These are phyloP conservation scores for Brettanomyces sp. DNA, from an alignment of 805 yeast species.

Conservation along the genomic window DNA sequence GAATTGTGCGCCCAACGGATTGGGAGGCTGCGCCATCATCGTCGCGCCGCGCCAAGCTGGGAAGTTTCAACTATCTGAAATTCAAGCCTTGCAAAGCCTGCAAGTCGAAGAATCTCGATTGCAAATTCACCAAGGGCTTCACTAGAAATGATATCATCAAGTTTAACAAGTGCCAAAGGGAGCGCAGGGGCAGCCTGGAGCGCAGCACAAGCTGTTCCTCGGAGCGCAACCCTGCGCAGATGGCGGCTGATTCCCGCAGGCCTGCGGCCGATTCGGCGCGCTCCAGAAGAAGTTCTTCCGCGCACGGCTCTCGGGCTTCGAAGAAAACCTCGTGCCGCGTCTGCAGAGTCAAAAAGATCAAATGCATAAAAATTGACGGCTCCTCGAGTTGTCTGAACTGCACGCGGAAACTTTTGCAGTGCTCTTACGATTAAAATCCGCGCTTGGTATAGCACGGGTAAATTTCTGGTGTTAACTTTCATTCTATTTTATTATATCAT, in stretches of 20 bases:
- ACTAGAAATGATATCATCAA: conserved; percentile 50
- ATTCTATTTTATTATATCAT: neutral
- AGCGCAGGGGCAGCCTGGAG: no score
- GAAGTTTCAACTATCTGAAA: conserved; percentile 27
- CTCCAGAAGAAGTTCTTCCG: neutral
- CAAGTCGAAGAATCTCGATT: conserved; percentile 31
- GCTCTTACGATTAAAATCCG: conserved; percentile 10
- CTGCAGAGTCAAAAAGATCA: conserved; percentile 26
- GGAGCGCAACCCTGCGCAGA: no score
- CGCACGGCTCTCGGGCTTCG: conserved; percentile 8
- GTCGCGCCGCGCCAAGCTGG: conserved; percentile 1
- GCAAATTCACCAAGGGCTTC: conserved; percentile 56
- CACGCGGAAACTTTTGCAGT: conserved; percentile 20
- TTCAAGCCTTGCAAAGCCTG: conserved; percentile 52
- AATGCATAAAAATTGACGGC: conserved; percentile 23
- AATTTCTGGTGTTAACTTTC: neutral
- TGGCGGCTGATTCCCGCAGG: no score
- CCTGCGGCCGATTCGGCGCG: neutral
- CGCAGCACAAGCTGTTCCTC: neutral
- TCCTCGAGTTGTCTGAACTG: conserved; percentile 19
- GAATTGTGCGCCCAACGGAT: conserved; percentile 11
- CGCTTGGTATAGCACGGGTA: neutral
- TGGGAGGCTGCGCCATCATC: conserved; percentile 11
- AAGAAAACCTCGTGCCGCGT: conserved; percentile 25
- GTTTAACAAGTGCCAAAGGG: conserved; percentile 25